A percentile compares a stretch with the other conserved stretches of the same genome.
These are phyloP conservation scores for Aspergillus ochraceoroseus DNA, from an alignment of 2,329 filamentous ascomycete genomes.

Conservation along the genomic window DNA sequence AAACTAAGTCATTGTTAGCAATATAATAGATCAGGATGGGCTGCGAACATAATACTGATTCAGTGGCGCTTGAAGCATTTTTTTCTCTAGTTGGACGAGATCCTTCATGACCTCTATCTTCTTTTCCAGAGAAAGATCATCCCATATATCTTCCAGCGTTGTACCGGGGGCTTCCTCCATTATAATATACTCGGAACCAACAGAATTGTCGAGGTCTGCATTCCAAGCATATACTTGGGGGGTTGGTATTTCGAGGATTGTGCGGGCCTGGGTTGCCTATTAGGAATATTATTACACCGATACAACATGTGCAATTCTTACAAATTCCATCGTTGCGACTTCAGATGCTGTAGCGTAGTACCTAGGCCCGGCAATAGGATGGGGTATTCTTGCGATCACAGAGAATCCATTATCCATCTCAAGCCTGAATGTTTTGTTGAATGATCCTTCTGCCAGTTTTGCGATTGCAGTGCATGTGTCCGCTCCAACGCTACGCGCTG, in stretches of 20 bases:
- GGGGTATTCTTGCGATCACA: constrained; percentile 23
- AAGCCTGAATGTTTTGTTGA: constrained; percentile 34
- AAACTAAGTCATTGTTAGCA: constrained; percentile 25
- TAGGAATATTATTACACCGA: not conserved
- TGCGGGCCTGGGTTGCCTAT: constrained; percentile 14
- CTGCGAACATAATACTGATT: constrained; percentile 24
- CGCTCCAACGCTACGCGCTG: constrained; percentile 27
- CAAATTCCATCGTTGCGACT: constrained; percentile 29
- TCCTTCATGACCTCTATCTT: constrained; percentile 26
- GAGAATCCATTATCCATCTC: constrained; percentile 21
- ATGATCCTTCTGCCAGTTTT: constrained; percentile 38
- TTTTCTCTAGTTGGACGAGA: constrained; percentile 36
- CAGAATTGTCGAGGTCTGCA: constrained; percentile 20
- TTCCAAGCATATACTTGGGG: constrained; percentile 22
- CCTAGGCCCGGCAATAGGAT: constrained; percentile 22
- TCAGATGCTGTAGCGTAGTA: constrained; percentile 24
- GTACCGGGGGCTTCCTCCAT: constrained; percentile 31
- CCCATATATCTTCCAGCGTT: constrained; percentile 28
- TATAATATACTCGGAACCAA: constrained; percentile 29
- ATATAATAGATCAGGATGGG: not conserved
- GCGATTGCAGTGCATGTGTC: constrained; percentile 33
- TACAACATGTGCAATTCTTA: constrained; percentile 8
- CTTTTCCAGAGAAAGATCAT: constrained; percentile 23
- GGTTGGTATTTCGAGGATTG: constrained; percentile 17
- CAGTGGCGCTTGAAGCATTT: constrained; percentile 36